phyloP scores from a whole-genome alignment of 1,284 basidiomycete genomes.

The Athelia psychrophila region DNA sequence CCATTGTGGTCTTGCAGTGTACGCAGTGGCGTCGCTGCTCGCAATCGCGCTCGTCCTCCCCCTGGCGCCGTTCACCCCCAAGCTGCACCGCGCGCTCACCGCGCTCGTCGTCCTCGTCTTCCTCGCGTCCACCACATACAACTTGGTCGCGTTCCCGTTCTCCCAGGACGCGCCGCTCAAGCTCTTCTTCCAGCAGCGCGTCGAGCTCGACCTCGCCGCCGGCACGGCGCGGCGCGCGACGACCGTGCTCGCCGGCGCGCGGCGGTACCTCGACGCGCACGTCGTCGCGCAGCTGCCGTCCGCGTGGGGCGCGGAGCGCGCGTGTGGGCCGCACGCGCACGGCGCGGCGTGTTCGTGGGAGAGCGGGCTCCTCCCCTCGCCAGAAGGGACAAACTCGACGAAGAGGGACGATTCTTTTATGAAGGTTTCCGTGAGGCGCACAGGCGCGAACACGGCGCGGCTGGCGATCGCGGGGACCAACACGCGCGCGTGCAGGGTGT shows the following conservation, averaged over 20 bases:
- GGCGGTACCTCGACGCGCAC: slow-evolving; percentile 37
- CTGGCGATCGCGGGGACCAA: slow-evolving; percentile 52
- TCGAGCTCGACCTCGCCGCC: slow-evolving; percentile 37
- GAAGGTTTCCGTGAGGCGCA: slow-evolving; percentile 28
- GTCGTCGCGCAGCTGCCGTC: slow-evolving; percentile 57
- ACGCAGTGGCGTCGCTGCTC: slow-evolving; percentile 41
- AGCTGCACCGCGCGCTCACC: slow-evolving; percentile 46
- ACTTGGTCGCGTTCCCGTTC: slow-evolving; percentile 60
- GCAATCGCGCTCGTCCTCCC: slow-evolving; percentile 54
- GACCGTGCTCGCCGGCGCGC: slow-evolving; percentile 47
- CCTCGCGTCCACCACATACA: slow-evolving; percentile 39
- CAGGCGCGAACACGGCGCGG: slow-evolving; percentile 36
- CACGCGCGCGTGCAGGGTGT: slow-evolving; percentile 61
- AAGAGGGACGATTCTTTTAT: slow-evolving; percentile 25
- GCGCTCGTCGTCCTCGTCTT: slow-evolving; percentile 40
- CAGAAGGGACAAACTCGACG: neutral
- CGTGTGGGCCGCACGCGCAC: slow-evolving; percentile 16
- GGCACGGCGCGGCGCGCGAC: slow-evolving; percentile 17
- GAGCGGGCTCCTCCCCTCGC: neutral
- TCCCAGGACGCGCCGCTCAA: slow-evolving; percentile 58
- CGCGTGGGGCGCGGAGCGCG: slow-evolving; percentile 28
- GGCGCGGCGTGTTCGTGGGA: neutral
- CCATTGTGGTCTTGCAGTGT: slow-evolving; percentile 39
- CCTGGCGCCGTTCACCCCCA: slow-evolving; percentile 59
- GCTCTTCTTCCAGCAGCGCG: slow-evolving; percentile 62